A percentile compares a stretch with the other conserved stretches of the same genome.
Conservation (phyloP, 2,329 filamentous ascomycete species). For the Phyllosticta citrichinensis region DNA sequence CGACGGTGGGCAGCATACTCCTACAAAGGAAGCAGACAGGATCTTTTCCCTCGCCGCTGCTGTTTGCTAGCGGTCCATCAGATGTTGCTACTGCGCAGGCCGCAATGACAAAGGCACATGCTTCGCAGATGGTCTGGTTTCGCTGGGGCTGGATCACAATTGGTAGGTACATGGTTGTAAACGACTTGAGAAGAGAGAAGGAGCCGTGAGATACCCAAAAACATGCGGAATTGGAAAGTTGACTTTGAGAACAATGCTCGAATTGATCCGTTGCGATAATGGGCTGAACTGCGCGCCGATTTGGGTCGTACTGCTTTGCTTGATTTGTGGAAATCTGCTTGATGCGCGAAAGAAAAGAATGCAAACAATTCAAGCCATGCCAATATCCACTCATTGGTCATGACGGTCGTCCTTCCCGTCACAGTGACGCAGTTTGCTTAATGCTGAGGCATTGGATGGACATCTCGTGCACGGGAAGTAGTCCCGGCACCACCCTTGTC, state of each 20-base stretch:
- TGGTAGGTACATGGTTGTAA: constrained; percentile 91
- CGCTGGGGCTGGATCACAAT: constrained; percentile 88
- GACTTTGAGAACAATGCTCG: neutral
- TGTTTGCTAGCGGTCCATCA: constrained; percentile 60
- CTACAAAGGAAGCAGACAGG: constrained; percentile 43
- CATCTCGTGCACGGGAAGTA: too few species aligned
- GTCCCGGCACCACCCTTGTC: too few species aligned
- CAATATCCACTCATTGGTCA: too few species aligned
- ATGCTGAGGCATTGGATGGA: too few species aligned
- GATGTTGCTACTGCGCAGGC: constrained; percentile 60
- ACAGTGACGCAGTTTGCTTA: too few species aligned
- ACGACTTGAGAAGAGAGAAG: constrained; percentile 63
- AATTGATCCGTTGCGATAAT: too few species aligned
- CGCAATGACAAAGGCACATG: constrained; percentile 84
- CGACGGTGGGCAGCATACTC: constrained; percentile 54
- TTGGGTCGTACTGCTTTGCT: too few species aligned
- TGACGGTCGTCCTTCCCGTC: too few species aligned
- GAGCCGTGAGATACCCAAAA: constrained; percentile 17
- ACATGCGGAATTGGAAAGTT: neutral
- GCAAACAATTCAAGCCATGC: too few species aligned
- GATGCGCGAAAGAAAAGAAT: too few species aligned
- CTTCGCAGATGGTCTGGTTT: constrained; percentile 98
- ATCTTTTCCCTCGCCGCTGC: constrained; percentile 43
- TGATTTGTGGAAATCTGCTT: too few species aligned
- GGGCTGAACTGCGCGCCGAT: too few species aligned